Evolutionary conservation across 441 rosid species (phyloP), one percentile per base, ranked within the genome.

Genomic region (Capsella rubella): DNA sequence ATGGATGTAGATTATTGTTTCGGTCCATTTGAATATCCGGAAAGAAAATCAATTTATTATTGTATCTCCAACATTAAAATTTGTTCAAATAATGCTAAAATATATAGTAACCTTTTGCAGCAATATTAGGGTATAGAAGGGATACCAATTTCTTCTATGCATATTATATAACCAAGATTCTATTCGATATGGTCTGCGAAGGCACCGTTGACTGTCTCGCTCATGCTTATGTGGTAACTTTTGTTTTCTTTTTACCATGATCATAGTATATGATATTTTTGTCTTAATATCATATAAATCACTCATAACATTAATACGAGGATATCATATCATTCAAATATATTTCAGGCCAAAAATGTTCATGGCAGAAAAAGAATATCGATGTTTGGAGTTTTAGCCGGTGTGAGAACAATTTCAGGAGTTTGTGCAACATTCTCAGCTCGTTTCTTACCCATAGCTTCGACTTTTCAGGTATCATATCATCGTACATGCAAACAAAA

Each of bases 221-320:
- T 31, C 78, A 87, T 51, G 96, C 98, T 50, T 93, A 91, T 62
- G 84, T 88, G 93, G 98, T 93, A 85, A 59, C n/a, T n/a, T 16
- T 42, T 69, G 5, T 1, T 62, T 43, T 28, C 29, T 4, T 11
- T 18, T 16, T 14, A 52, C 15, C 35, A 42, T 50, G 4, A 45
- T 72, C 14, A 54, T 54, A 10, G 46, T 34, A 25, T 45, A 32
- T 29, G 12, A 31, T 46, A 21, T 57, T 69, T 16, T 43, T 21
- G 25, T 32, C 25, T 29, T 29, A 4, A 21, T 21, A 21, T 21
- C 25, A 21, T 21, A 0, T 12, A 59, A 60, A 13, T 13, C 3
- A 0, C 39, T 10, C 40, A 12, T 6, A 57, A 8, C 2, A 27
- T 21, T 40, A 18, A 37, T 13, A 21, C 9, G 64, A 37, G 7